Conservation (phyloP, 192 early-diverging fungal species). For the Linnemannia hyalina region DNA sequence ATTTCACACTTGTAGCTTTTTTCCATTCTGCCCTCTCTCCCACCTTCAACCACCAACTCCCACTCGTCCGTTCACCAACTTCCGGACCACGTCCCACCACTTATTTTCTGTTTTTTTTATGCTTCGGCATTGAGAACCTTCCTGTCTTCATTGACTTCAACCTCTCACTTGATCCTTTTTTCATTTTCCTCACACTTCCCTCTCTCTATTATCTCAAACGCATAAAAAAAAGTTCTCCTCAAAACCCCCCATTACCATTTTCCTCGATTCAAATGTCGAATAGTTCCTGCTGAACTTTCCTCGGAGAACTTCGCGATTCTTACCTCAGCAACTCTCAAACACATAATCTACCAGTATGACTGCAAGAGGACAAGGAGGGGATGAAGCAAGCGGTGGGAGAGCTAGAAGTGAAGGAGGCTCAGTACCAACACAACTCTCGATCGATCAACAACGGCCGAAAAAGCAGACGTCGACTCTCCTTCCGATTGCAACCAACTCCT, state of each 20-base stretch:
- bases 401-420: not conserved
- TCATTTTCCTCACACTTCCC: not conserved
- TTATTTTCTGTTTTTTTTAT: too few species aligned
- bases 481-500: not conserved
- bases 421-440: not conserved
- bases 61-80: too few species aligned
- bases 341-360: not conserved
- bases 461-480: not conserved
- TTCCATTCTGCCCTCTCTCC: too few species aligned
- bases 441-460: not conserved
- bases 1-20: too few species aligned
- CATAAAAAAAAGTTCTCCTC: too few species aligned
- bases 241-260: not conserved
- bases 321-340: conserved; percentile 3
- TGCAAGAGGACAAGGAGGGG: not conserved
- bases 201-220: not conserved
- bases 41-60: too few species aligned
- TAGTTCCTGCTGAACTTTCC: not conserved
- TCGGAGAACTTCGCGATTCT: not conserved
- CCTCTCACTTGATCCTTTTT: not conserved
- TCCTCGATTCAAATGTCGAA: not conserved
- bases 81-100: too few species aligned
- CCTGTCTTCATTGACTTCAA: too few species aligned
- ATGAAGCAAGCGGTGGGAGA: not conserved
- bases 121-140: too few species aligned